Evolutionary conservation across 768 basidiomycete species (phyloP).

Genomic region (Lenzites betulinus): DNA sequence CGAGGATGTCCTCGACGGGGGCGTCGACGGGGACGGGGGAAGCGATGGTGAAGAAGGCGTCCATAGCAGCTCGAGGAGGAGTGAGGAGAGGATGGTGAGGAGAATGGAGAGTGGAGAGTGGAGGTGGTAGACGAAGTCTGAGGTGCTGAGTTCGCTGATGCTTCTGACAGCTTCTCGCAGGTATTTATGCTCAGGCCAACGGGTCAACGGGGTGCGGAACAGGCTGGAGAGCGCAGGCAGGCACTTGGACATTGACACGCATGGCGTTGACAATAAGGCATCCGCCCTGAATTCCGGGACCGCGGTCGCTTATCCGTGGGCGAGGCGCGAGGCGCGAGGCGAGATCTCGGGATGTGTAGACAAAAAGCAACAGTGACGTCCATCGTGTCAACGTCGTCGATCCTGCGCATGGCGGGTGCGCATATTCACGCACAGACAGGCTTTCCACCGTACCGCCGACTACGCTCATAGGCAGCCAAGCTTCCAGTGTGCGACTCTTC

Average conservation of each 20-base stretch:
- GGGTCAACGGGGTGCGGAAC: too few relatives aligned
- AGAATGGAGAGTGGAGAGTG: not conserved
- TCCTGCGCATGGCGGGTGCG: not conserved
- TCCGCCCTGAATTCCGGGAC: not conserved
- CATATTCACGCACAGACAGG: too few relatives aligned
- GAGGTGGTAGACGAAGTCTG: not conserved
- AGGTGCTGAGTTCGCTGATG: constrained; percentile 4
- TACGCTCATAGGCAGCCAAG: too few relatives aligned
- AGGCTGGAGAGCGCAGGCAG: too few relatives aligned
- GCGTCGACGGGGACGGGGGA: constrained; percentile 16
- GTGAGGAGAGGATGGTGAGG: not conserved
- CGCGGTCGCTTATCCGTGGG: constrained; percentile 2
- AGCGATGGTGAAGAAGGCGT: constrained; percentile 24
- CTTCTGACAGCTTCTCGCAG: not conserved
- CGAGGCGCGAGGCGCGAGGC: not conserved
- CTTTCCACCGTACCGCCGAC: too few relatives aligned
- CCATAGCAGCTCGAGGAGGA: constrained; percentile 10
- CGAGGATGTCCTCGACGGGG: constrained; percentile 19
- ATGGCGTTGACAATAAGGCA: constrained; percentile 9
- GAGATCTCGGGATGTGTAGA: not conserved
- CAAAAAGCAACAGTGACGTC: not conserved
- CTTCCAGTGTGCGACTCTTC: too few relatives aligned
- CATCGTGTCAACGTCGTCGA: not conserved
- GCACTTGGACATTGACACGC: not conserved
- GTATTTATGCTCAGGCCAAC: constrained; percentile 5